Percentiles rank a stretch among this genome's conserved stretches.
Conservation (phyloP, 805 yeast species). For the Candida tammaniensis region DNA sequence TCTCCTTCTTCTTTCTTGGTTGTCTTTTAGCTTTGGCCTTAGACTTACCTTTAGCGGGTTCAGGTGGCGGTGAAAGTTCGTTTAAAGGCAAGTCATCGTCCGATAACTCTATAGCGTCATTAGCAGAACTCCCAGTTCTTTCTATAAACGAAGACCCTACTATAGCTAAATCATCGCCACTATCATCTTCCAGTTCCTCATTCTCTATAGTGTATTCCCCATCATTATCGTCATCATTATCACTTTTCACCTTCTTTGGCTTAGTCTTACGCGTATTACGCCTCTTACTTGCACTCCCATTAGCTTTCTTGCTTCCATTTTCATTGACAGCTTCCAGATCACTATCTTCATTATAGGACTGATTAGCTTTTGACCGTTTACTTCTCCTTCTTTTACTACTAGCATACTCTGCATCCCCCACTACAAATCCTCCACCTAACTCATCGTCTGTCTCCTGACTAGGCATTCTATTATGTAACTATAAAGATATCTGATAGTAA, state of each 20-base stretch:
- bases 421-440: conserved; percentile 42
- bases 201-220: conserved; percentile 18
- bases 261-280: conserved; percentile 13
- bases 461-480: no score
- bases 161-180: conserved; percentile 41
- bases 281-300: conserved; percentile 12
- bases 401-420: conserved; percentile 32
- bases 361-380: conserved; percentile 13
- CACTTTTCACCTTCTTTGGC: conserved; percentile 8
- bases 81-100: conserved; percentile 19
- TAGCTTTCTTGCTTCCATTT: conserved; percentile 6
- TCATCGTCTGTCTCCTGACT: conserved; percentile 6
- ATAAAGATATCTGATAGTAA: no score
- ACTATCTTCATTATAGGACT: conserved; percentile 23
- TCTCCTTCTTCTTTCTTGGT: conserved; percentile 25
- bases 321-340: conserved; percentile 19
- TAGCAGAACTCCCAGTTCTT: conserved; percentile 17
- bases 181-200: conserved; percentile 23
- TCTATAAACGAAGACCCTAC: conserved; percentile 15
- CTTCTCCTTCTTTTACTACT: conserved; percentile 16
- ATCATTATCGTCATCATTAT: conserved; percentile 18
- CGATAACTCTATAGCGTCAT: conserved; percentile 7
- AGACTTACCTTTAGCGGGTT: background rate
- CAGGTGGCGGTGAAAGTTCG: conserved; percentile 13
- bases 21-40: conserved; percentile 20